Base-by-base conservation (phyloP, 2,329 filamentous ascomycete species). In the Hymenoscyphus repandus region DNA sequence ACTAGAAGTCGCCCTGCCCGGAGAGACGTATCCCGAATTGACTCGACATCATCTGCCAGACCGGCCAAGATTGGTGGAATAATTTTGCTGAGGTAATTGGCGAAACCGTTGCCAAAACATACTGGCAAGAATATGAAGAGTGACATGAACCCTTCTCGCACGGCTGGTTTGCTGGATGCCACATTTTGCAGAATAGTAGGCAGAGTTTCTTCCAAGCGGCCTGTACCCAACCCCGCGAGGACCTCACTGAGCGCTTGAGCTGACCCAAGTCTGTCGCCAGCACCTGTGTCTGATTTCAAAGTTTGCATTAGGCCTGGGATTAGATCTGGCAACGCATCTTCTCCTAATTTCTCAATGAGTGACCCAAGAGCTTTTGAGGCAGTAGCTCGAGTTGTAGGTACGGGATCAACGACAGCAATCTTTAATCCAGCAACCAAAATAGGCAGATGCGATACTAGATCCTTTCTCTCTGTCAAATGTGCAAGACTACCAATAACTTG, bases 101-200 rank as follows among this genome's bases (percentile, higher is more conserved):
- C 87, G 65, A 99, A 99, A 69, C 91, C 95, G 77, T 99, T 99
- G 64, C 93, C 93, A 64, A 99, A 99, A 72, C 93, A 99, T 47
- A 96, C 93, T 11, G 93, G 93, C 73, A 99, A 82, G 79, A 96
- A 99, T 60, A 99, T 97, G 72, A 99, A 99, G 37, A 99, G 79
- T 6, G 93, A 96, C 93, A 99, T 99, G 74, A 99, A 99, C 41
- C 93, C 93, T 75, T 99, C 93, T 62, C 93, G 85, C 57, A 99
- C 90, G 49, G 90, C 83, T 15, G 93, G 69, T 70, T 96, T 96
- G 60, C 86, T 82, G 63, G 92, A 97, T 60, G 90, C 85, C 58
- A 96, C 92, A 64, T 99, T 99, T 64, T 97, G 92, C 37, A 99
- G 73, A 61, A 99, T 96, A 11, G 92, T 96, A 36, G 93, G 95